Conservation (phyloP, 2,329 filamentous ascomycete species). For the Sarocladium oryzae region DNA sequence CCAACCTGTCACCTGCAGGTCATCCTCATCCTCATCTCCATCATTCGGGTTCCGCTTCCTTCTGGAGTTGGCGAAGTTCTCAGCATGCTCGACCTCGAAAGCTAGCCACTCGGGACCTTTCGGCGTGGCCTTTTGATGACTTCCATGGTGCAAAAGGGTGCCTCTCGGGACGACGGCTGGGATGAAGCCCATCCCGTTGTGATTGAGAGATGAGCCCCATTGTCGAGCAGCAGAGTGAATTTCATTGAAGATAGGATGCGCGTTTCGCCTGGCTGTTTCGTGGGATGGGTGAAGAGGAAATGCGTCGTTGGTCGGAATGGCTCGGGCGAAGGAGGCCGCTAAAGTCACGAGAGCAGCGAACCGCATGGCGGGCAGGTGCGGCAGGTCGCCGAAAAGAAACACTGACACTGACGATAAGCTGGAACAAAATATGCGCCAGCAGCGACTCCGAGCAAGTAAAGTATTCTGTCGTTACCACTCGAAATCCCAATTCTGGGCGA, state of each 20-base stretch:
- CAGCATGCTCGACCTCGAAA: conserved; percentile 69
- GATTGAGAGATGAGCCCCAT: conserved; percentile 65
- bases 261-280: conserved; percentile 41
- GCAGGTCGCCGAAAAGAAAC: not conserved
- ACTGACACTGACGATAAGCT: no score
- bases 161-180: conserved; percentile 57
- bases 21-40: not conserved
- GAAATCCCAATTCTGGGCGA: no score
- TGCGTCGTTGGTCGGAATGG: not conserved
- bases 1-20: not conserved
- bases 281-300: conserved; percentile 26
- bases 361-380: not conserved
- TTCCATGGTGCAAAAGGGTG: conserved; percentile 64
- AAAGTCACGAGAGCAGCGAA: not conserved
- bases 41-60: conserved; percentile 12
- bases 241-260: conserved; percentile 64
- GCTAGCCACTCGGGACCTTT: conserved; percentile 62
- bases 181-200: conserved; percentile 72
- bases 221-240: conserved; percentile 66
- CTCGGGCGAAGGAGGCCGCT: conserved; percentile 1
- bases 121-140: conserved; percentile 35
- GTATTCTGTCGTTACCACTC: no score
- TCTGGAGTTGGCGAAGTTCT: conserved; percentile 46
- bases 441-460: no score
- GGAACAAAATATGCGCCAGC: no score